Evolutionary conservation across 148 eudicot genomes (phyloP).

Genomic region (Spergularia bocconei): DNA sequence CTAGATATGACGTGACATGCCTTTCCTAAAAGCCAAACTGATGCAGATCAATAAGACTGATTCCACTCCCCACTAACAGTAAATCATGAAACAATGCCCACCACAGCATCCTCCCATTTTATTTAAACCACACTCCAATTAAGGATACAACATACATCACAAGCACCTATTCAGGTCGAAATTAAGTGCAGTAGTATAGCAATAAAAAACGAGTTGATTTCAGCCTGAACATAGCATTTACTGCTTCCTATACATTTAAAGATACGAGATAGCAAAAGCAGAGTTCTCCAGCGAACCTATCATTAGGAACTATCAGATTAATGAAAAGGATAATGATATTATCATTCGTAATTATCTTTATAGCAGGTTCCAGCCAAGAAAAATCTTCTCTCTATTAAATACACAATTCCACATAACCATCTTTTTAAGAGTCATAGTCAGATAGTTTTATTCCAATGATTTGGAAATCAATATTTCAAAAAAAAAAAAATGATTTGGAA

Average conservation of each 20-base stretch:
- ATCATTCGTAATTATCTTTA: not conserved
- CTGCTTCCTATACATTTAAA: not conserved
- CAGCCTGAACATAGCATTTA: not conserved
- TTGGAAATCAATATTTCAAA: slow-evolving; percentile 24
- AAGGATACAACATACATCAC: not conserved
- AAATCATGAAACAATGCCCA: not conserved
- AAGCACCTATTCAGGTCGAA: not conserved
- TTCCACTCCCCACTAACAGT: not conserved
- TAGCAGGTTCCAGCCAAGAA: not conserved
- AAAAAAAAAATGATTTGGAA: not conserved
- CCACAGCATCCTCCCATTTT: not conserved
- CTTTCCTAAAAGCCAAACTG: slow-evolving; percentile 1
- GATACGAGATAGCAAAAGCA: not conserved
- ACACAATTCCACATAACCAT: slow-evolving; percentile 10
- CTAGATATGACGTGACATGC: not conserved
- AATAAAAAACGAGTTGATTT: not conserved
- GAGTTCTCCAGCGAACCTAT: not conserved
- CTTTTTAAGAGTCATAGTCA: not conserved
- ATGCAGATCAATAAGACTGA: not conserved
- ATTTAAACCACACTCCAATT: not conserved
- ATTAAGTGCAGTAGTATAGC: no score
- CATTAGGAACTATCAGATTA: not conserved
- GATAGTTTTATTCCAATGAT: not conserved
- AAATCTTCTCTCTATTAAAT: not conserved
- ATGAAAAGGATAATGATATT: not conserved